Conservation (phyloP, 208 protist genomes). For the Trypanosomatidae sp. region DNA sequence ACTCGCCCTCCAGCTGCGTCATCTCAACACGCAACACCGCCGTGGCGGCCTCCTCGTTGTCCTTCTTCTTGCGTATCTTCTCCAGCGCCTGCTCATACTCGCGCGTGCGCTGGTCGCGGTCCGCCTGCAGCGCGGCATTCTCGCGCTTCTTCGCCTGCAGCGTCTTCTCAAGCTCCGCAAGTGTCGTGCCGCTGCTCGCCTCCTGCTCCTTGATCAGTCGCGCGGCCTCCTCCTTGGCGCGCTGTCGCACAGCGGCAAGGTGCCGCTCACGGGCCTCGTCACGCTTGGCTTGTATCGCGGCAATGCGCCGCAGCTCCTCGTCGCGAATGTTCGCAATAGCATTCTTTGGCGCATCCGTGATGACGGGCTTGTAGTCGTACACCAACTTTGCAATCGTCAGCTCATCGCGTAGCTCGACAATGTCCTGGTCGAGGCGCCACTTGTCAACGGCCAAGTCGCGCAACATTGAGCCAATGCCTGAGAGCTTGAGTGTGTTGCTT, state of each 20-base stretch:
- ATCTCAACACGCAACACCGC: slow-evolving; percentile 68
- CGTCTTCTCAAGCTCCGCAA: slow-evolving; percentile 58
- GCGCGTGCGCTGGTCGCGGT: slow-evolving; percentile 51
- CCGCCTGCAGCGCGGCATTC: slow-evolving; percentile 54
- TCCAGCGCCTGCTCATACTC: slow-evolving; percentile 85
- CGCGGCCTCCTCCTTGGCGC: slow-evolving; percentile 58
- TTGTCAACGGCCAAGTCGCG: slow-evolving; percentile 83
- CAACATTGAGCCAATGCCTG: slow-evolving; percentile 68
- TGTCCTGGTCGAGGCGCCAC: slow-evolving; percentile 86
- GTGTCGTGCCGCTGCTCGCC: slow-evolving; percentile 50
- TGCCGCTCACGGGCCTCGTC: slow-evolving; percentile 68
- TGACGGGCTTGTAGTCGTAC: slow-evolving; percentile 86
- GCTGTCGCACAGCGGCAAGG: slow-evolving; percentile 39
- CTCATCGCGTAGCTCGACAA: slow-evolving; percentile 81
- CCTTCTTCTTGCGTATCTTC: slow-evolving; percentile 80
- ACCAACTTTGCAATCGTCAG: slow-evolving; percentile 65
- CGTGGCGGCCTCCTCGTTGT: slow-evolving; percentile 65
- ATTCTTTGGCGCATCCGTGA: slow-evolving; percentile 68
- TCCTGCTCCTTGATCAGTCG: slow-evolving; percentile 72
- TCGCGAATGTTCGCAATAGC: slow-evolving; percentile 77
- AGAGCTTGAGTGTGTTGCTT: slow-evolving; percentile 64
- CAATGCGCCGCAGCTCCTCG: slow-evolving; percentile 75
- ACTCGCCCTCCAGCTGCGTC: slow-evolving; percentile 64
- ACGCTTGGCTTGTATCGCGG: slow-evolving; percentile 58
- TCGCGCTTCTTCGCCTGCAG: slow-evolving; percentile 71